Evolutionary conservation across 1,139 yeast genomes (phyloP).

Genomic region (Sugiyamaella paludigena): DNA sequence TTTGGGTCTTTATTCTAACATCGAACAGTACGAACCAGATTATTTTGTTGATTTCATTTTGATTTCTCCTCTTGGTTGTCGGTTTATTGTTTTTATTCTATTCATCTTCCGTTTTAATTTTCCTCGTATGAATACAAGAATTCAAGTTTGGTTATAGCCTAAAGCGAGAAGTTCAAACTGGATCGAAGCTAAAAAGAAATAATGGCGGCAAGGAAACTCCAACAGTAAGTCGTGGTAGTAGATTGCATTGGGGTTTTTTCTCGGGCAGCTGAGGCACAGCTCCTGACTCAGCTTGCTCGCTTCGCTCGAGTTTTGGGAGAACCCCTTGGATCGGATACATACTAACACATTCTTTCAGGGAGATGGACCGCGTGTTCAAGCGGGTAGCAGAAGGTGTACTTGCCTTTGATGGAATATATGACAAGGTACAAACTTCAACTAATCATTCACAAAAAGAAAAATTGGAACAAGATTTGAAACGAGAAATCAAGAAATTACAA

Average conservation of each 20-base stretch:
- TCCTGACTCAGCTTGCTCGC: no score
- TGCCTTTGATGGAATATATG: constrained; percentile 82
- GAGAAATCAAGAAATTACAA: constrained; percentile 93
- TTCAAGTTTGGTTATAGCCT: no score
- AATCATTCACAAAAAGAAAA: constrained; percentile 91
- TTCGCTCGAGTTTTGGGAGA: no score
- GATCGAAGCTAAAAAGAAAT: constrained; percentile 1
- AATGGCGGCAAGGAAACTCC: constrained; percentile 68
- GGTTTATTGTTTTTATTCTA: neutral
- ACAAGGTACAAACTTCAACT: constrained; percentile 77
- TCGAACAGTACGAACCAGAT: neutral
- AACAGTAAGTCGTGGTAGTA: constrained; percentile 48
- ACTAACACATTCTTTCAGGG: constrained; percentile 39
- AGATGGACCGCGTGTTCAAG: constrained; percentile 93
- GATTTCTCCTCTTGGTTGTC: neutral
- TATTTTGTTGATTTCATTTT: neutral
- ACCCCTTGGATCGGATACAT: neutral
- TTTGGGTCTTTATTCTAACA: neutral
- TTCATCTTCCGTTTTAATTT: no score
- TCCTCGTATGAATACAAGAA: no score
- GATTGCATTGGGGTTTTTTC: no score
- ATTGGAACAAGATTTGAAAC: constrained; percentile 87
- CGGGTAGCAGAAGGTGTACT: constrained; percentile 92
- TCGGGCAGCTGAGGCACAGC: neutral
- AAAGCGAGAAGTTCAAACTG: no score